These are phyloP conservation scores for Barbarea vulgaris DNA, from an alignment of 345 rosid species.

Conservation along the genomic window DNA sequence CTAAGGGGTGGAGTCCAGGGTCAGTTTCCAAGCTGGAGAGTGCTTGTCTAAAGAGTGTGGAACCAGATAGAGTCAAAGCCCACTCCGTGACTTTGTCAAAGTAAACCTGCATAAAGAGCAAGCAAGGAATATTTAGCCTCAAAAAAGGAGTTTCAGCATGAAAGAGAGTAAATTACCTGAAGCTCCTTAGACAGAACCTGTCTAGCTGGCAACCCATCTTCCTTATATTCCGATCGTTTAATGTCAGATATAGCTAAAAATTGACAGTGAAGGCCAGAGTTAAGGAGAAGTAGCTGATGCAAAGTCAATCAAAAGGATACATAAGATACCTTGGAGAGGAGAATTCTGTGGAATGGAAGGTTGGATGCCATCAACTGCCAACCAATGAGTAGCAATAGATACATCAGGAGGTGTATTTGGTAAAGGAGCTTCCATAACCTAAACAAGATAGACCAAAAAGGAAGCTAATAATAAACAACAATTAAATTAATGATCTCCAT, in stretches of 20 bases:
- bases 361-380: constrained; percentile 90
- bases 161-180: constrained; percentile 50
- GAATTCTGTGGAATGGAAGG: constrained; percentile 78
- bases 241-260: constrained; percentile 53
- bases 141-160: neutral
- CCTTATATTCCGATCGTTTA: constrained; percentile 67
- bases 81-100: constrained; percentile 68
- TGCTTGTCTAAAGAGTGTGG: constrained; percentile 67
- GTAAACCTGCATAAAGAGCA: constrained; percentile 54
- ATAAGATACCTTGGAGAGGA: constrained; percentile 57
- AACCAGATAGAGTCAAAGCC: constrained; percentile 47
- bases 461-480: constrained; percentile 32
- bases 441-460: constrained; percentile 18
- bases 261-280: neutral
- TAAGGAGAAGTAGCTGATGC: neutral
- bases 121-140: neutral
- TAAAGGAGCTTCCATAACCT: constrained; percentile 75
- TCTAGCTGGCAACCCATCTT: constrained; percentile 66
- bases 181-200: constrained; percentile 75
- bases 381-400: constrained; percentile 66
- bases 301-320: neutral
- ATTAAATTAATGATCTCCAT: constrained; percentile 7
- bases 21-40: constrained; percentile 69
- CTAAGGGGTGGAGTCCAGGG: constrained; percentile 76
- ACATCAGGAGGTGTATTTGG: constrained; percentile 63